phyloP scores from a whole-genome alignment of 192 early-diverging fungal genomes.

The Linnemannia zychae region DNA sequence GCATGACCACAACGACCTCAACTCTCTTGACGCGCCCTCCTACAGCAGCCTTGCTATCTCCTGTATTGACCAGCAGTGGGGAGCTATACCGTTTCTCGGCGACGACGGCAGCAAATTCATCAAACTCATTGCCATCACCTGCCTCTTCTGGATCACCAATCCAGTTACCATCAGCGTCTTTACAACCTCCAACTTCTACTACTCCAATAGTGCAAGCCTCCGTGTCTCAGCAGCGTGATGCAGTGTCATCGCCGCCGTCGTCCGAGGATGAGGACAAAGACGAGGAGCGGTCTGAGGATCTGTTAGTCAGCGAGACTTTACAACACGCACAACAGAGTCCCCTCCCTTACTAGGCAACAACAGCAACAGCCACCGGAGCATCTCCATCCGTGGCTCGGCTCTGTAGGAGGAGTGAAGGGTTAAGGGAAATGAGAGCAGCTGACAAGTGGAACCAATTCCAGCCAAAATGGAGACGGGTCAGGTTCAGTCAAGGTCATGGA shows the following conservation, averaged over 20 bases:
- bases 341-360: not conserved
- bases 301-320: not conserved
- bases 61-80: not conserved
- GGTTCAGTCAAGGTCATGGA: not conserved
- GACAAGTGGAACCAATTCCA: not conserved
- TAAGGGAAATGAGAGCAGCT: not conserved
- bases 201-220: not conserved
- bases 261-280: not conserved
- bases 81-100: conserved; percentile 2
- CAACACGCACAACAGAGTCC: not conserved
- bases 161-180: not conserved
- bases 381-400: not conserved
- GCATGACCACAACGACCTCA: not conserved
- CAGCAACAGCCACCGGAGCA: not conserved
- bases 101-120: not conserved
- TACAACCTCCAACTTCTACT: not conserved
- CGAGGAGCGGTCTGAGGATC: not conserved
- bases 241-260: no score
- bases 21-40: not conserved
- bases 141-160: not conserved
- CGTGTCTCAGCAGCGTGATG: not conserved
- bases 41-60: not conserved
- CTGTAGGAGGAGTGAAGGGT: not conserved
- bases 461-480: not conserved
- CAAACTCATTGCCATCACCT: not conserved